Conservation (phyloP, 1,284 basidiomycete species). For the Gomphus bonarii region DNA sequence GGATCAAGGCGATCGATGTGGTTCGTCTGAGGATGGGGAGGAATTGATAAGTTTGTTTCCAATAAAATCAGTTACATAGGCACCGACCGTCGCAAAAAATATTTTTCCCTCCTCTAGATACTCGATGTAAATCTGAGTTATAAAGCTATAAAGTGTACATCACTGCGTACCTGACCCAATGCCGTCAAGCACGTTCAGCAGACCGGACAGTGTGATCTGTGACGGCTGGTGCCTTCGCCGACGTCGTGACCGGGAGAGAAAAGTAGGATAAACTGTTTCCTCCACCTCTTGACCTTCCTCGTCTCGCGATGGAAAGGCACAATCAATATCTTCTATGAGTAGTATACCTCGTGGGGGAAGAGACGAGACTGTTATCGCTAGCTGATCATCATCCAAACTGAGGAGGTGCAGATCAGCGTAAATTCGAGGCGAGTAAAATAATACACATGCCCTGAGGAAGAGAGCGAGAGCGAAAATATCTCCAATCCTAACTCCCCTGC, state of each 20-base stretch:
- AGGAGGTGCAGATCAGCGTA: neutral
- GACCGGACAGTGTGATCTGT: constrained; percentile 33
- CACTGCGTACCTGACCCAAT: constrained; percentile 23
- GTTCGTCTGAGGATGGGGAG: constrained; percentile 36
- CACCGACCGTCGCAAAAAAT: constrained; percentile 40
- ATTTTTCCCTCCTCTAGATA: constrained; percentile 33
- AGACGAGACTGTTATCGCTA: constrained; percentile 32
- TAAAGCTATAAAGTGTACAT: neutral
- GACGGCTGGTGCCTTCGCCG: too few species aligned
- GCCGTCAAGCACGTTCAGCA: constrained; percentile 46
- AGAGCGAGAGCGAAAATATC: constrained; percentile 35
- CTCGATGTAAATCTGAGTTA: neutral
- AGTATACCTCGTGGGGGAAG: constrained; percentile 42
- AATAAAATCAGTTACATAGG: neutral
- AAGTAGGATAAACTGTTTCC: neutral
- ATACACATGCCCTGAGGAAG: too few species aligned
- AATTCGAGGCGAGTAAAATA: too few species aligned
- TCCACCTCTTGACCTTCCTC: constrained; percentile 24
- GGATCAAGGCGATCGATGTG: constrained; percentile 42
- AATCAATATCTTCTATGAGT: constrained; percentile 47
- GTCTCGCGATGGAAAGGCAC: constrained; percentile 39
- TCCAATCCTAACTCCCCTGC: constrained; percentile 50
- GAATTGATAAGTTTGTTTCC: neutral
- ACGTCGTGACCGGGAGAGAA: too few species aligned
- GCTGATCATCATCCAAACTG: constrained; percentile 39